Conservation (phyloP, 768 basidiomycete species). For the Boletus pseudo-olivaceus region DNA sequence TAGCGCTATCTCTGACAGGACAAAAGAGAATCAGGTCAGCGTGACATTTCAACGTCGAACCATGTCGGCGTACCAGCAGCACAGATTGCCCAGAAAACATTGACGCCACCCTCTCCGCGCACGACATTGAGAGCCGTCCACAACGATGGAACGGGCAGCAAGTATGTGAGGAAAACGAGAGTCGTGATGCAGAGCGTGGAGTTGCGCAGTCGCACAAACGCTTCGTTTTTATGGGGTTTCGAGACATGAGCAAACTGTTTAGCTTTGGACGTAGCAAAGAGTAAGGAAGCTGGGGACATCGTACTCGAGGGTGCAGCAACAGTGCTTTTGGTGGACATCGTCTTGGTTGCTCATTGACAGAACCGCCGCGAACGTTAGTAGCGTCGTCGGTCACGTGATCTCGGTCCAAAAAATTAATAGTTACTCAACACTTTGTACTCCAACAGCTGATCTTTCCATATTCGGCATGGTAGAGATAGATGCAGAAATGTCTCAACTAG, state of each 20-base stretch:
- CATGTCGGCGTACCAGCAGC: slow-evolving; percentile 27
- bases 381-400: background rate
- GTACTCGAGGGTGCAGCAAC: background rate
- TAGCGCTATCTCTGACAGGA: slow-evolving; percentile 27
- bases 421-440: too few species aligned
- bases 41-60: background rate
- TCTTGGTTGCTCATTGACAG: background rate
- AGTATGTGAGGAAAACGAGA: slow-evolving; percentile 34
- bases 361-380: background rate
- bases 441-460: too few species aligned
- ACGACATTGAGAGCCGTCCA: slow-evolving; percentile 36
- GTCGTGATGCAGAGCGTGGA: slow-evolving; percentile 33
- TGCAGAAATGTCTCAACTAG: too few species aligned
- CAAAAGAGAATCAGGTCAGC: background rate
- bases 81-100: slow-evolving; percentile 24
- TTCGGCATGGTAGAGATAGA: too few species aligned
- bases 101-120: slow-evolving; percentile 8
- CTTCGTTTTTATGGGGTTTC: slow-evolving; percentile 38
- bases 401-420: too few species aligned
- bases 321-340: slow-evolving; percentile 11
- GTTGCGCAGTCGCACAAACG: slow-evolving; percentile 37
- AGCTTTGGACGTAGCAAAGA: slow-evolving; percentile 23
- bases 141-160: slow-evolving; percentile 37
- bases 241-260: slow-evolving; percentile 21
- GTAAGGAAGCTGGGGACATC: slow-evolving; percentile 22